Base-by-base conservation (phyloP, 2,329 filamentous ascomycete genomes). In the Epichloe coenophiala region DNA sequence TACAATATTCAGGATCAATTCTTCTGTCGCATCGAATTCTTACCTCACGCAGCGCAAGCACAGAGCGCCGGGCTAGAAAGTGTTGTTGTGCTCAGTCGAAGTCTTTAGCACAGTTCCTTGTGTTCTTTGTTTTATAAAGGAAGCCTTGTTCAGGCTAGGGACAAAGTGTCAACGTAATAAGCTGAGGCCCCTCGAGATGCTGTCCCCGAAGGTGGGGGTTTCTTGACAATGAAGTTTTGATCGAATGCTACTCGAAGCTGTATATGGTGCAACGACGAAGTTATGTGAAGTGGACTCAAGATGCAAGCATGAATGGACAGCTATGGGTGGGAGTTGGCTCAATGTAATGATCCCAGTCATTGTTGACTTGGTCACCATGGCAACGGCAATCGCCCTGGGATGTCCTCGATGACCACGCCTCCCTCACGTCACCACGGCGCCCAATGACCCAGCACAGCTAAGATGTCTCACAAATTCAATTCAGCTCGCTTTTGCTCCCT, bases 11-110 rank as follows among this genome's bases (percentile, higher is more conserved):
- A 6, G 17, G 45, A 3, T 31, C 19, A 7, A 9, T 43, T 23
- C 15, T 27, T 27, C 6, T 36, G 17, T 37, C 19, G 21, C 19
- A 6, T 45, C 35, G 2, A 38, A 12, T 23, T 71, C 71, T 59
- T 67, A 88, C 85, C 84, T 89, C 83, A 83, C 83, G 83, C 83
- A 88, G 81, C 77, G 81, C 83, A 84, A 86, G 82, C 83, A 70
- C 81, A 82, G 80, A 76, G 78, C 80, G 84, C 83, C 84, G 84
- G 85, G 84, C 82, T 75, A 71, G 61, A 64, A 58, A 53, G 61
- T 63, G 60, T 61, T 55, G 64, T 72, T 62, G 70, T 70, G 62
- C 68, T 74, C 75, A 77, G 72, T 71, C 68, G 67, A 62, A 56
- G 62, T 61, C 61, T 67, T 67, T 61, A 58, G 58, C 58, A 53